These are phyloP conservation scores for Angomonas ambiguus DNA, from an alignment of 208 protist genomes.

Conservation along the genomic window DNA sequence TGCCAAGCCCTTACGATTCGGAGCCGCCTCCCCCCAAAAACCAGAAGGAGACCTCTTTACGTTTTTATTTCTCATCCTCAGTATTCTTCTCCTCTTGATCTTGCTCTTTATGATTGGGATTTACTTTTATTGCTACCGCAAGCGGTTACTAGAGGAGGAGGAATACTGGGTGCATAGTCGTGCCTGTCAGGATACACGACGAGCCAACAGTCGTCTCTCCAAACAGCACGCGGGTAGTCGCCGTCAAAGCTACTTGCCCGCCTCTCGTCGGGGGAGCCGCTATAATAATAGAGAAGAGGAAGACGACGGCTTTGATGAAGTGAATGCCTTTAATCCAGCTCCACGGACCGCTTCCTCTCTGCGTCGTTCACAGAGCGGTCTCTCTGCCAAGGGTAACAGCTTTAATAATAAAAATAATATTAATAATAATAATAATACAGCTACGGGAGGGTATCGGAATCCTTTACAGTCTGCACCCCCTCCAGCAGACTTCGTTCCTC, in stretches of 20 bases:
- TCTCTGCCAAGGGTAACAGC: neutral
- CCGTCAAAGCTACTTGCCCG: no score
- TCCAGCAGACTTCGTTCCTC: no score
- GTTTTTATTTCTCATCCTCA: conserved; percentile 18
- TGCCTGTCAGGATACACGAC: neutral
- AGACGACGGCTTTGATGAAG: no score
- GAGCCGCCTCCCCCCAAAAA: neutral
- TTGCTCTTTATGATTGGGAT: conserved; percentile 12
- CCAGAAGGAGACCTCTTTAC: conserved; percentile 10
- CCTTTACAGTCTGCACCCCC: no score
- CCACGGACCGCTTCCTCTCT: neutral
- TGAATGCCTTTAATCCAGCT: no score
- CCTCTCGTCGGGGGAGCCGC: no score
- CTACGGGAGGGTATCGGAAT: no score
- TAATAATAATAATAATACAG: neutral
- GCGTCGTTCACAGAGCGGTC: neutral
- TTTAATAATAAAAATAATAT: neutral
- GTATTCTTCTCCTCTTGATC: conserved; percentile 13
- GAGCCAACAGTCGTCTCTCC: no score
- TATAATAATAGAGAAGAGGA: no score
- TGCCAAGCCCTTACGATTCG: no score
- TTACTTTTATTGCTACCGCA: conserved; percentile 16
- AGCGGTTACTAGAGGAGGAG: conserved; percentile 14
- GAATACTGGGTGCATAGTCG: conserved; percentile 20
- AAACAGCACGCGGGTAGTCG: no score